A percentile compares a stretch with the other conserved stretches of the same genome.
Conservation (phyloP, 2,329 filamentous ascomycete genomes). For the Alternaria sp. region DNA sequence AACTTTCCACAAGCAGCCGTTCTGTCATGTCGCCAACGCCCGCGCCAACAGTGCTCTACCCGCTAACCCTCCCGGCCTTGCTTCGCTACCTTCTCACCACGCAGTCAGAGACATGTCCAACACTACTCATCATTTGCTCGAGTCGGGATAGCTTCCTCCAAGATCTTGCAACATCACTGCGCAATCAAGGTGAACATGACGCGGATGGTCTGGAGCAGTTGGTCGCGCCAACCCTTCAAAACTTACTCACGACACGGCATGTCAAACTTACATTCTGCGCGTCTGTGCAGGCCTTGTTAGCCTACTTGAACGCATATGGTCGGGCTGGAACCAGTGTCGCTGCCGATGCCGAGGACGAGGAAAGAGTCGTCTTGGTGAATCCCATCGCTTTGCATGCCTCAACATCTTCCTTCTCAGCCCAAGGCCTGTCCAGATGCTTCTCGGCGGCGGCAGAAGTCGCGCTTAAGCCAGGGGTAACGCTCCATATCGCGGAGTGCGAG, state of each 20-base stretch:
- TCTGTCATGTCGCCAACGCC: constrained; percentile 21
- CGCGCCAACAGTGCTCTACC: constrained; percentile 48
- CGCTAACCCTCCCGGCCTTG: constrained; percentile 56
- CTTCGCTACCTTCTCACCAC: constrained; percentile 68
- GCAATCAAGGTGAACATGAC: constrained; percentile 19
- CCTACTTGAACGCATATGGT: constrained; percentile 66
- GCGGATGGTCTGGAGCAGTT: constrained; percentile 47
- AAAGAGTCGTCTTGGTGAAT: constrained; percentile 67
- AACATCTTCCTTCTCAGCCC: constrained; percentile 76
- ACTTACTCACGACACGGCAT: constrained; percentile 71
- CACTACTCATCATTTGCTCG: constrained; percentile 74
- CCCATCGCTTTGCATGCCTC: constrained; percentile 69
- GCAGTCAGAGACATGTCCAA: constrained; percentile 58
- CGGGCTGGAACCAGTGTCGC: constrained; percentile 11
- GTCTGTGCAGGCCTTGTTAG: constrained; percentile 77
- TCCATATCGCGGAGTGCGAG: constrained; percentile 53
- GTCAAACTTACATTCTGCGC: constrained; percentile 75
- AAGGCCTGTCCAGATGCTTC: constrained; percentile 70
- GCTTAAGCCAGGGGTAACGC: constrained; percentile 35
- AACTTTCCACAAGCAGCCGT: background rate
- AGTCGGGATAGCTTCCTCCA: constrained; percentile 68
- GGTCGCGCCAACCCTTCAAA: constrained; percentile 69
- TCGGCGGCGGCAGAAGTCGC: constrained; percentile 69
- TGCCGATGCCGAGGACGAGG: constrained; percentile 9
- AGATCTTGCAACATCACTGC: constrained; percentile 60